phyloP scores from a whole-genome alignment of 306 rosid genomes.

The Mimosa pudica region DNA sequence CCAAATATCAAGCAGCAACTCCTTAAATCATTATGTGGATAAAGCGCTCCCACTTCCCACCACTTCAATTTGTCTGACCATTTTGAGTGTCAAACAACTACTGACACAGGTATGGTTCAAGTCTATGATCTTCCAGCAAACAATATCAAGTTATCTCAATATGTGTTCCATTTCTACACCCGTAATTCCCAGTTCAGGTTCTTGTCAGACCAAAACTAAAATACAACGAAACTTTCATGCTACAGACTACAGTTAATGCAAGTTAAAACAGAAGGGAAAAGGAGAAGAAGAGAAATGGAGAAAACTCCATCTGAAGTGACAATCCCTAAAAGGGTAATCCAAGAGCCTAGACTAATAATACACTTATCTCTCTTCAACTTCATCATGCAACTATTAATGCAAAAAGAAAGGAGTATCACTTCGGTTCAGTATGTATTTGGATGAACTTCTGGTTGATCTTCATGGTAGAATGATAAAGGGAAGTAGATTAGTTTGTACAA shows the following conservation, averaged over 20 bases:
- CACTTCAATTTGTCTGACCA: background rate
- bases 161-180: background rate
- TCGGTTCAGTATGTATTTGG: background rate
- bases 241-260: slow-evolving; percentile 4
- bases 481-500: background rate
- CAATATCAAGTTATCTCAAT: background rate
- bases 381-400: background rate
- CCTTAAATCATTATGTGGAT: background rate
- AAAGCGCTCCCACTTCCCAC: background rate
- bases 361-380: background rate
- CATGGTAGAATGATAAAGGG: background rate
- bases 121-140: background rate
- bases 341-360: background rate
- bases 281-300: background rate
- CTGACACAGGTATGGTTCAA: background rate
- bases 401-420: background rate
- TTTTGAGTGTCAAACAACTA: slow-evolving; percentile 9
- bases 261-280: slow-evolving; percentile 9
- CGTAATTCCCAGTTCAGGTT: background rate
- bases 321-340: background rate
- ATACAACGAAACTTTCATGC: background rate
- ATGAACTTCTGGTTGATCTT: background rate
- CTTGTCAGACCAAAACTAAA: background rate
- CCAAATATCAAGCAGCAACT: background rate
- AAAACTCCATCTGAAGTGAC: background rate